Evolutionary conservation across 1,284 basidiomycete species (phyloP).

Genomic region (Rhodotorula sp.): DNA sequence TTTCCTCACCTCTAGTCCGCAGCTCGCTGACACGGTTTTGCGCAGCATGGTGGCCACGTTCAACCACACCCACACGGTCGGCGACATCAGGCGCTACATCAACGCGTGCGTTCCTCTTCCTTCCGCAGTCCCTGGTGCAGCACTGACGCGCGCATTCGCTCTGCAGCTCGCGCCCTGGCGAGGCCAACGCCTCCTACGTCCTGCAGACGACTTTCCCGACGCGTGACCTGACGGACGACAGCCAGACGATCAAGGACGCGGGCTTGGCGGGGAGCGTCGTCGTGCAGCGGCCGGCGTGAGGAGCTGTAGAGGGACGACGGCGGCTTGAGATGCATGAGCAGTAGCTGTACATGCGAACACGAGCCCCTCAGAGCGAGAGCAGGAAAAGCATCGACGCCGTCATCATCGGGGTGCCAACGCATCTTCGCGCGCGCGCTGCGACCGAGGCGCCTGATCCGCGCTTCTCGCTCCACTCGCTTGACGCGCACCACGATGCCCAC

Average conservation of each 20-base stretch:
- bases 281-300: slow-evolving; percentile 65
- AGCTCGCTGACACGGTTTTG: neutral
- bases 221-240: slow-evolving; percentile 67
- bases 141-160: neutral
- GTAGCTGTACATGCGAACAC: neutral
- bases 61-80: slow-evolving; percentile 88
- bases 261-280: slow-evolving; percentile 79
- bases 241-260: slow-evolving; percentile 70
- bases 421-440: too few species aligned
- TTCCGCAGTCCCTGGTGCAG: too few species aligned
- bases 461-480: neutral
- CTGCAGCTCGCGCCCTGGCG: slow-evolving; percentile 72
- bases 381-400: neutral
- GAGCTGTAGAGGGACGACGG: neutral
- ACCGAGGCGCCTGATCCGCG: neutral
- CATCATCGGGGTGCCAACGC: neutral
- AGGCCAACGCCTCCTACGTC: slow-evolving; percentile 65
- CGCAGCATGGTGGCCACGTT: slow-evolving; percentile 77
- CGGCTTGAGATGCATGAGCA: neutral
- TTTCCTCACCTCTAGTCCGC: too few species aligned
- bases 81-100: slow-evolving; percentile 82
- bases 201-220: slow-evolving; percentile 85
- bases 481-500: slow-evolving; percentile 5
- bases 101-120: slow-evolving; percentile 68
- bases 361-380: neutral